Conservation (phyloP, 148 eudicot genomes). For the Vaccinium macrocarpon region DNA sequence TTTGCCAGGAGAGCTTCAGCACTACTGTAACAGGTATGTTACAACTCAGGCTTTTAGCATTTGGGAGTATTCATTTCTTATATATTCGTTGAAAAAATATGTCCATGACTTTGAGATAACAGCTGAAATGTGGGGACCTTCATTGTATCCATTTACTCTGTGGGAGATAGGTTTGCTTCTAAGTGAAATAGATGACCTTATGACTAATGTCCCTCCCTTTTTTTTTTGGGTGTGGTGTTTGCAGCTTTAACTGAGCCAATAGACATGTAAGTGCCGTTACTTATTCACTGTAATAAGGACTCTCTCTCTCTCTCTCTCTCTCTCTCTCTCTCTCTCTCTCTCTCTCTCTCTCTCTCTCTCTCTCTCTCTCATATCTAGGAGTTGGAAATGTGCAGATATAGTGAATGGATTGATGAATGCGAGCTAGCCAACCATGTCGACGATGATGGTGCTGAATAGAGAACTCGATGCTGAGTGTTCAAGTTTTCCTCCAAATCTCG, state of each 20-base stretch:
- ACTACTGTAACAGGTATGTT: slow-evolving; percentile 56
- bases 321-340: neutral
- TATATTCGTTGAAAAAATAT: neutral
- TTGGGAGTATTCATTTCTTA: neutral
- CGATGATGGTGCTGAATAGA: slow-evolving; percentile 49
- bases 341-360: neutral
- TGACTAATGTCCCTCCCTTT: neutral
- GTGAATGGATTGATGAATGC: slow-evolving; percentile 94
- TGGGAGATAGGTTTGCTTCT: neutral
- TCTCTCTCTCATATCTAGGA: neutral
- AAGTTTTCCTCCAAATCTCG: neutral
- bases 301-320: neutral
- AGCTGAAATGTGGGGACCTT: neutral
- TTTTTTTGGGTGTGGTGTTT: slow-evolving; percentile 9
- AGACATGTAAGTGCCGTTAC: slow-evolving; percentile 68
- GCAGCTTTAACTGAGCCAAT: slow-evolving; percentile 91
- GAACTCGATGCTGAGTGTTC: neutral
- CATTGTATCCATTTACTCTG: neutral
- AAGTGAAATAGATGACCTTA: neutral
- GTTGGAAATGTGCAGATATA: slow-evolving; percentile 50
- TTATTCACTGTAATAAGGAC: neutral
- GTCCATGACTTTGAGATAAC: neutral
- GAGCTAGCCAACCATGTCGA: slow-evolving; percentile 67
- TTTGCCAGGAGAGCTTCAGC: slow-evolving; percentile 81
- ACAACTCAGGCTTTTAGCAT: neutral